phyloP scores from a whole-genome alignment of 2,329 filamentous ascomycete genomes.

The Monosporascus ibericus region DNA sequence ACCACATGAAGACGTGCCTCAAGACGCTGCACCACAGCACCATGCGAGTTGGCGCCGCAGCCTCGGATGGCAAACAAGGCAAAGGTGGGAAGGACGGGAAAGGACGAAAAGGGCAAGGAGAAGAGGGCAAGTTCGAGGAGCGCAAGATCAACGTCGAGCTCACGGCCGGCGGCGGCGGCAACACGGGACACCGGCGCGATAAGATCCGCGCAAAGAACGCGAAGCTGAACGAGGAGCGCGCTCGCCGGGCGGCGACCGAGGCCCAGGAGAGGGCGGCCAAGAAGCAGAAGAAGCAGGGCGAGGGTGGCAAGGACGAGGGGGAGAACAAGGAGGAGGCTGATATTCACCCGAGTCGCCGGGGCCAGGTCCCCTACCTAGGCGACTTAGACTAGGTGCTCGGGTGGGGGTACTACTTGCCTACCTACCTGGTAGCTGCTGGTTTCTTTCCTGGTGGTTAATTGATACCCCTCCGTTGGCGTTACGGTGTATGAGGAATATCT shows the following conservation, averaged over 20 bases:
- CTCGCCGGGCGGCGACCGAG: slow-evolving; percentile 39
- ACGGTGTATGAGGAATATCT: too few relatives aligned
- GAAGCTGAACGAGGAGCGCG: slow-evolving; percentile 66
- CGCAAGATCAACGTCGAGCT: slow-evolving; percentile 90
- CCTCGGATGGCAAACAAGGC: too few relatives aligned
- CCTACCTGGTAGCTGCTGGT: too few relatives aligned
- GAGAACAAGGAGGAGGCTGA: slow-evolving; percentile 13
- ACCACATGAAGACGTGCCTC: slow-evolving; percentile 88
- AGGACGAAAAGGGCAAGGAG: slow-evolving; percentile 13
- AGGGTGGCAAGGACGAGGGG: slow-evolving; percentile 24
- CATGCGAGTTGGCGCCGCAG: slow-evolving; percentile 37
- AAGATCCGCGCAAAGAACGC: slow-evolving; percentile 84
- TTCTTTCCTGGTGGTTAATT: too few relatives aligned
- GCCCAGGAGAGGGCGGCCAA: slow-evolving; percentile 28
- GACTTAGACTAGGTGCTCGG: background rate
- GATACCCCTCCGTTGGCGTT: too few relatives aligned
- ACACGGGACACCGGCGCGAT: slow-evolving; percentile 62
- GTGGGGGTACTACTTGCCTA: background rate
- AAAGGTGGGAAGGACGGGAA: background rate
- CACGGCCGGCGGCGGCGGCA: slow-evolving; percentile 84
- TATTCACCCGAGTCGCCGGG: slow-evolving; percentile 49
- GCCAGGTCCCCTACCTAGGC: slow-evolving; percentile 14
- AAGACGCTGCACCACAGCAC: slow-evolving; percentile 83
- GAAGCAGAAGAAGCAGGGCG: slow-evolving; percentile 18
- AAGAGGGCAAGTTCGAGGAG: slow-evolving; percentile 45